Conservation (phyloP, 179 eudicot genomes). For the Beta macrorhiza region DNA sequence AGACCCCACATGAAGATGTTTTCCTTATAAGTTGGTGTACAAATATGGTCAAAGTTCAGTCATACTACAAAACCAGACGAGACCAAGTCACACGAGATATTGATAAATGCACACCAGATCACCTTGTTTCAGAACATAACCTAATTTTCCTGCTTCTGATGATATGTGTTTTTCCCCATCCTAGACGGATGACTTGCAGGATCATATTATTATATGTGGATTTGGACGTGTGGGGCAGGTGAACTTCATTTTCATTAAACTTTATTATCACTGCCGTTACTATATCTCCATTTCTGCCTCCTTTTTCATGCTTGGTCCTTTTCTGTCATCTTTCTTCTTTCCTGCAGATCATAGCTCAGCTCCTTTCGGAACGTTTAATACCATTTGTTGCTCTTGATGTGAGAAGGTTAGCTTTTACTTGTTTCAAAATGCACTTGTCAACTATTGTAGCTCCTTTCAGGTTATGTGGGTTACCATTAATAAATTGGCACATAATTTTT, state of each 20-base stretch:
- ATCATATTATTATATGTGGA: conserved; percentile 93
- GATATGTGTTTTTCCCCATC: conserved; percentile 7
- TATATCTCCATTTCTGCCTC: conserved; percentile 8
- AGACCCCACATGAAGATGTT: too few species aligned
- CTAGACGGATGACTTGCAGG: conserved; percentile 99
- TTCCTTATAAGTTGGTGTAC: too few species aligned
- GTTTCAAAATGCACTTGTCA: neutral
- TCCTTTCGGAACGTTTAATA: conserved; percentile 91
- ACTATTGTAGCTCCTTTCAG: neutral
- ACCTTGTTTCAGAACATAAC: too few species aligned
- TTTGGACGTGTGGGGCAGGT: conserved; percentile 99
- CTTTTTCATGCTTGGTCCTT: conserved; percentile 1
- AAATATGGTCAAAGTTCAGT: too few species aligned
- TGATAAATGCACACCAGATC: too few species aligned
- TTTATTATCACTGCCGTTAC: neutral
- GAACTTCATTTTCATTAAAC: conserved; percentile 1
- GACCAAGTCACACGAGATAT: too few species aligned
- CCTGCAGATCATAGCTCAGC: conserved; percentile 95
- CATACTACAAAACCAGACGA: too few species aligned
- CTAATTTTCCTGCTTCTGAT: conserved; percentile 13
- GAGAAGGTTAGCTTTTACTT: conserved; percentile 59
- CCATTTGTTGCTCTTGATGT: conserved; percentile 99
- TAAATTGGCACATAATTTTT: neutral
- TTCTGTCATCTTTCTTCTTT: conserved; percentile 23
- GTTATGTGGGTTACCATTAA: neutral